Conservation (phyloP, 495 filamentous ascomycete genomes). For the Penicillium bialowiezense region DNA sequence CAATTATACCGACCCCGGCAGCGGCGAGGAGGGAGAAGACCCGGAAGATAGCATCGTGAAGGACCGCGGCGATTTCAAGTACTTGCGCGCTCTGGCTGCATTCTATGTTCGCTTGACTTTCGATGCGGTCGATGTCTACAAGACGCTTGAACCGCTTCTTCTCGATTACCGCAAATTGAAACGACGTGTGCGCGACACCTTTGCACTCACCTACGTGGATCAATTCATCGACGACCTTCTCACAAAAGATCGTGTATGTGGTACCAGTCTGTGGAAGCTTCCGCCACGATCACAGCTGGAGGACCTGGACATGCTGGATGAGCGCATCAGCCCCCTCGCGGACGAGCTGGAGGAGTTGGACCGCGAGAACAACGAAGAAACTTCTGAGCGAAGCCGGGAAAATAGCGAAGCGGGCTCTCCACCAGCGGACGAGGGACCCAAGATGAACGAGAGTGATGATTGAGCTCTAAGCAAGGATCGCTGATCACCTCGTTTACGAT, state of each 20-base stretch:
- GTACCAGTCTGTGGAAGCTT: slow-evolving; percentile 90
- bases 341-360: slow-evolving; percentile 84
- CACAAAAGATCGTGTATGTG: slow-evolving; percentile 85
- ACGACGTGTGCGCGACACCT: slow-evolving; percentile 67
- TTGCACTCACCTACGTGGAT: slow-evolving; percentile 76
- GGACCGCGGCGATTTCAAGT: slow-evolving; percentile 77
- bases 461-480: slow-evolving; percentile 7
- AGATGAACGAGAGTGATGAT: slow-evolving; percentile 22
- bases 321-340: slow-evolving; percentile 74
- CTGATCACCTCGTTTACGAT: not conserved
- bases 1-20: slow-evolving; percentile 48
- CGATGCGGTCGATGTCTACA: slow-evolving; percentile 75
- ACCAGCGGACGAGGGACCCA: not conserved
- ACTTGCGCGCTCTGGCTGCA: slow-evolving; percentile 79
- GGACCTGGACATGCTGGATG: slow-evolving; percentile 84
- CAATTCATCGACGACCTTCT: slow-evolving; percentile 91
- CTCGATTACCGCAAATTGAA: slow-evolving; percentile 81
- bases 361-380: slow-evolving; percentile 54
- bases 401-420: slow-evolving; percentile 18
- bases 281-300: slow-evolving; percentile 78
- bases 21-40: slow-evolving; percentile 30
- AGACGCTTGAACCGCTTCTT: slow-evolving; percentile 76
- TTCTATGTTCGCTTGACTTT: slow-evolving; percentile 95
- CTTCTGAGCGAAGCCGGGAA: slow-evolving; percentile 19
- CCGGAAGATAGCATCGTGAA: slow-evolving; percentile 30